Evolutionary conservation across 83 land plant species (phyloP).

Genomic region (Picea abies): DNA sequence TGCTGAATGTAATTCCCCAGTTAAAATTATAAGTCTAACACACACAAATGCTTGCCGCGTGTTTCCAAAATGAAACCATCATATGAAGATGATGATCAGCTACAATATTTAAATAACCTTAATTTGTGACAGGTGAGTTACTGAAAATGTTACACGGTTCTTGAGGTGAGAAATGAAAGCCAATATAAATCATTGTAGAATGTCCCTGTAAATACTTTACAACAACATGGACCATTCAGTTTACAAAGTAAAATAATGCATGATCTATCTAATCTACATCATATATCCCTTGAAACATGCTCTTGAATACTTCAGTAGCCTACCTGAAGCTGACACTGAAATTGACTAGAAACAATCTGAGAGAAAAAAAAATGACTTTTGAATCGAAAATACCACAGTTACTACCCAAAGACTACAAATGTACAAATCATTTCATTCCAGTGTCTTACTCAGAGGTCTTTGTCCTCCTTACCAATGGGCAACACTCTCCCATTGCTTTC

Average conservation of each 20-base stretch:
- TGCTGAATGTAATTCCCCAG: too few relatives aligned
- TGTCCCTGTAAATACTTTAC: neutral
- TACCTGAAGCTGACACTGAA: neutral
- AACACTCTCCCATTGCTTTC: conserved; percentile 16
- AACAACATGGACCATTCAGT: neutral
- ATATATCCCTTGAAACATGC: neutral
- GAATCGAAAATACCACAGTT: neutral
- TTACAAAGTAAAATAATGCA: neutral
- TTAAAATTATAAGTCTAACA: too few relatives aligned
- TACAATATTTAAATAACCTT: too few relatives aligned
- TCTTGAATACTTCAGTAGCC: neutral
- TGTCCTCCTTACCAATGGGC: neutral
- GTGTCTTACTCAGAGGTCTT: neutral
- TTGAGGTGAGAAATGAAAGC: neutral
- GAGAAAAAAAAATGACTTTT: neutral
- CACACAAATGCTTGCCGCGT: too few relatives aligned
- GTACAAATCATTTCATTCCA: neutral
- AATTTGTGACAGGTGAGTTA: neutral
- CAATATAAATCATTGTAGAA: neutral
- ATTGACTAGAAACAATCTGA: neutral
- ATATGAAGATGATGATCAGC: too few relatives aligned
- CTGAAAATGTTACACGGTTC: neutral
- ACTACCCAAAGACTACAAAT: neutral
- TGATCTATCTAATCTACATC: neutral
- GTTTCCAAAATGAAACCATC: too few relatives aligned